Conservation (phyloP, 225 moss, liverwort and hornwort species). For the Pseudoscleropodium purum region DNA sequence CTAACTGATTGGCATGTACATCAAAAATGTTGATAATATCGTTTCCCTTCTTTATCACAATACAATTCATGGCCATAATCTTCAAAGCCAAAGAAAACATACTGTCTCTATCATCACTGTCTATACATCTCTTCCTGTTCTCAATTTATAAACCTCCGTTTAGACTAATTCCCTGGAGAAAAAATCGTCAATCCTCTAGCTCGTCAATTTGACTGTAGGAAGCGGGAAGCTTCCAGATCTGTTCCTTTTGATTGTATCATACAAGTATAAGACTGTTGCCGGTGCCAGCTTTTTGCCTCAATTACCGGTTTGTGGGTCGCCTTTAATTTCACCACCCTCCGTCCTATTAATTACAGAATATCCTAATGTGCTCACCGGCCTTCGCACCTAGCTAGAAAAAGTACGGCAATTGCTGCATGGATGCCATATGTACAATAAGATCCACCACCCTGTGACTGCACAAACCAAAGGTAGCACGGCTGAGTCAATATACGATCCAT, state of each 20-base stretch:
- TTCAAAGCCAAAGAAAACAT: background rate
- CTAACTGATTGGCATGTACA: background rate
- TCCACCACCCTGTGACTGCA: conserved; percentile 54
- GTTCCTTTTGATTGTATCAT: background rate
- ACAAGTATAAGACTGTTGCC: background rate
- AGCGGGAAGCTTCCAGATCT: background rate
- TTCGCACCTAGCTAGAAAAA: background rate
- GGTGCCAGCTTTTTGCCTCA: background rate
- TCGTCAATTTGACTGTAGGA: background rate
- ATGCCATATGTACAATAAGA: conserved; percentile 49
- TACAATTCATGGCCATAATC: background rate
- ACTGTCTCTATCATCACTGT: background rate
- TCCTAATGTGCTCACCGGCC: background rate
- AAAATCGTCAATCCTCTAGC: background rate
- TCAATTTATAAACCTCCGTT: background rate
- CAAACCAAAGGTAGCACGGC: background rate
- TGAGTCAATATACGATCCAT: background rate
- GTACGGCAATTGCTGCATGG: conserved; percentile 15
- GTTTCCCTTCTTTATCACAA: background rate
- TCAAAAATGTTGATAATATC: background rate
- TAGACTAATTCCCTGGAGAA: background rate
- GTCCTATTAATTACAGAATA: conserved; percentile 7
- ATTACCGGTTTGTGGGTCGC: background rate
- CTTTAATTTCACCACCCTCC: background rate
- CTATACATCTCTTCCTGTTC: background rate